A percentile compares a stretch with the other conserved stretches of the same genome.
Evolutionary conservation across 2,329 filamentous ascomycete genomes (phyloP).

Genomic region (Colletotrichum abscissum): DNA sequence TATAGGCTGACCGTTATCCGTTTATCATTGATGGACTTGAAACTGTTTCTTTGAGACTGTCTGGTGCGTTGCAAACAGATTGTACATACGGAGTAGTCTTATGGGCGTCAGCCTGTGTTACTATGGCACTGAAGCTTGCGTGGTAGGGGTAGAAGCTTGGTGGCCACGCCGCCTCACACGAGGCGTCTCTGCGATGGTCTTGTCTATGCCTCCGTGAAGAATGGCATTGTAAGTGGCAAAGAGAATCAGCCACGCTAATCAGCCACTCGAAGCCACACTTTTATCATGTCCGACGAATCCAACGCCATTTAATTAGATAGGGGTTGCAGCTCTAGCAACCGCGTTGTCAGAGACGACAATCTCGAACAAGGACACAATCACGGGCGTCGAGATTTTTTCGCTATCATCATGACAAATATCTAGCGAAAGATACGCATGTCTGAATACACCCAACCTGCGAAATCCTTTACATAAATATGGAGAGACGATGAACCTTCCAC

Average conservation of each 20-base stretch:
- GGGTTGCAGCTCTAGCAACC: background rate
- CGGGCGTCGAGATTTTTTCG: background rate
- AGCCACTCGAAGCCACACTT: background rate
- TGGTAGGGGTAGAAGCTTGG: background rate
- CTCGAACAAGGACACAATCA: background rate
- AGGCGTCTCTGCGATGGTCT: background rate
- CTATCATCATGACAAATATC: background rate
- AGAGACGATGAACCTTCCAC: background rate
- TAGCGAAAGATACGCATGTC: background rate
- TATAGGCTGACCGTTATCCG: constrained; percentile 12
- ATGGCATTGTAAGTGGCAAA: background rate
- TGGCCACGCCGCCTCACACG: background rate
- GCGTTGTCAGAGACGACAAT: background rate
- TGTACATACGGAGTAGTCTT: background rate
- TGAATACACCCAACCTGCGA: background rate
- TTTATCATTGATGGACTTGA: constrained; percentile 22
- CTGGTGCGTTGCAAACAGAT: background rate
- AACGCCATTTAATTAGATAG: background rate
- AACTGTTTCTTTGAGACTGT: constrained; percentile 5
- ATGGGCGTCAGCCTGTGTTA: background rate
- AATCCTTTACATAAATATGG: background rate
- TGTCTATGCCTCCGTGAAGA: background rate
- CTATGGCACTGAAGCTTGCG: background rate
- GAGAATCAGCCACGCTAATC: background rate
- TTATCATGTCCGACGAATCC: background rate